A percentile compares a stretch with the other conserved stretches of the same genome.
Evolutionary conservation across 805 yeast species (phyloP).

Genomic region (Ascoidea asiatica): DNA sequence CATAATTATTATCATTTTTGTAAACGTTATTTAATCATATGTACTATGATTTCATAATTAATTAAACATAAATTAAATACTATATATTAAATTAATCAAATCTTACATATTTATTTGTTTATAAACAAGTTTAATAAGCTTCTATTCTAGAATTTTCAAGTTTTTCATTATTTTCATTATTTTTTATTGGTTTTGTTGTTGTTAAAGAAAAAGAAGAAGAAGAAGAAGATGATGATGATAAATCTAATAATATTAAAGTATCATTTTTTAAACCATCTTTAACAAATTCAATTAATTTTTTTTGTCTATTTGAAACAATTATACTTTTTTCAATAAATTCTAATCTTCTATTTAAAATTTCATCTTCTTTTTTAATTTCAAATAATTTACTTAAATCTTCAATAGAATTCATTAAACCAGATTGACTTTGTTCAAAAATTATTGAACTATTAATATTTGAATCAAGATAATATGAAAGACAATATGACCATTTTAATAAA

Average conservation of each 20-base stretch:
- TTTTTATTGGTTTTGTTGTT: neutral
- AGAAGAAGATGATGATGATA: neutral
- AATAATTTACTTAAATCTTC: conserved; percentile 57
- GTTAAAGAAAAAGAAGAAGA: neutral
- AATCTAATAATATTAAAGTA: neutral
- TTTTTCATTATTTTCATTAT: neutral
- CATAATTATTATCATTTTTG: neutral
- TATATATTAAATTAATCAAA: too few species aligned
- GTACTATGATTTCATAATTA: neutral
- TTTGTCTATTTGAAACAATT: conserved; percentile 21
- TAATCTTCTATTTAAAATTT: conserved; percentile 20
- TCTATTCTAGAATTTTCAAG: neutral
- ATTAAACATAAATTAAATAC: too few species aligned
- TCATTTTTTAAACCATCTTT: conserved; percentile 13
- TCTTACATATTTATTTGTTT: too few species aligned
- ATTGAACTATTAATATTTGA: conserved; percentile 35
- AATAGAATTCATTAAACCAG: conserved; percentile 45
- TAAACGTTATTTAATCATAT: neutral
- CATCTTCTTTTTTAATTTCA: conserved; percentile 23
- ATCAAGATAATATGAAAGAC: conserved; percentile 53
- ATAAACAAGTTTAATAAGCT: neutral
- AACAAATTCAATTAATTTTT: conserved; percentile 24
- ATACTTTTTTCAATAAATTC: conserved; percentile 24
- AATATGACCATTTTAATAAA: conserved; percentile 84
- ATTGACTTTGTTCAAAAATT: conserved; percentile 62